These are phyloP conservation scores for Cercospora sp. DNA, from an alignment of 2,329 filamentous ascomycete species.

Conservation along the genomic window DNA sequence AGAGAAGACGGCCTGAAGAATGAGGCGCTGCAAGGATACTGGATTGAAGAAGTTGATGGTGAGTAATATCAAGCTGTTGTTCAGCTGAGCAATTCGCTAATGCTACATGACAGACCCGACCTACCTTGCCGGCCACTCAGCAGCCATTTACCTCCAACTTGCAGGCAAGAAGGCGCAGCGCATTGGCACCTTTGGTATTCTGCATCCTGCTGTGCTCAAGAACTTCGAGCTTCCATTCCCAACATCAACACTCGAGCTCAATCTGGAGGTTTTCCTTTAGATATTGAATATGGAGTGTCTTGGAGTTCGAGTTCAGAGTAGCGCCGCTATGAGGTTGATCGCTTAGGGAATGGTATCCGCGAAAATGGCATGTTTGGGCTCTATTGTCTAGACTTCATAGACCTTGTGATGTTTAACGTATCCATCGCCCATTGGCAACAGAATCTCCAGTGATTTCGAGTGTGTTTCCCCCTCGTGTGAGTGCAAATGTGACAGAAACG, in stretches of 20 bases:
- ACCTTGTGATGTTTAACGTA: neutral
- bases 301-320: neutral
- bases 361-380: neutral
- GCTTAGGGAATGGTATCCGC: neutral
- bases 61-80: conserved; percentile 35
- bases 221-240: conserved; percentile 93
- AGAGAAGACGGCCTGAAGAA: conserved; percentile 66
- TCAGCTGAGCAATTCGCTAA: conserved; percentile 17
- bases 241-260: conserved; percentile 90
- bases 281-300: neutral
- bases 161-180: conserved; percentile 67
- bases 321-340: neutral
- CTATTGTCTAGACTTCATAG: neutral
- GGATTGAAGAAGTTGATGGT: conserved; percentile 89
- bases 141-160: conserved; percentile 76
- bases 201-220: conserved; percentile 90
- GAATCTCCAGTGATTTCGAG: neutral
- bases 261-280: conserved; percentile 88
- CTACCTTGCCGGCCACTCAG: conserved; percentile 88
- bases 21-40: conserved; percentile 65
- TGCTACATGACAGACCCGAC: conserved; percentile 63
- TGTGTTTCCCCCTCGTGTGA: neutral
- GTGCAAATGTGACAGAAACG: neutral
- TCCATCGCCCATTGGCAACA: neutral
- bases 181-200: conserved; percentile 88